Base-by-base conservation (phyloP, 1,139 yeast species). In the Pichia sp. region DNA sequence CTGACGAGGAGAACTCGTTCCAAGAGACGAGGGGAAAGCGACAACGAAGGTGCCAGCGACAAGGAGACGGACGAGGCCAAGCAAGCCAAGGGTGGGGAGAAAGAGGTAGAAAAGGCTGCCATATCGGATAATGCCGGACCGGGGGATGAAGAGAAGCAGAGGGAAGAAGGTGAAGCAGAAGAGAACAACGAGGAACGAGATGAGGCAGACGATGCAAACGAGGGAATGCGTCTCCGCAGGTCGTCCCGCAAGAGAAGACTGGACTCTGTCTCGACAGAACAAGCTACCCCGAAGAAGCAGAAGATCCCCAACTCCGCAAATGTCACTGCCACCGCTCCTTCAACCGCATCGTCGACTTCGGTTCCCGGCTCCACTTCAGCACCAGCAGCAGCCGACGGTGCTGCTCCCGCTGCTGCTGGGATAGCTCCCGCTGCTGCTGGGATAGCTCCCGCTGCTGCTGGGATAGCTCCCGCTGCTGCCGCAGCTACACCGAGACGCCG, bases 1-100 rank as follows among this genome's bases (percentile, higher is more conserved):
- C 36, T 34, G 30, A 43, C 39, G 45, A 37, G 55, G 41, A 22
- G 57, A 37, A 41, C 50, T 30, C 48, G 53, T 12, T 43, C 51
- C 6, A 44, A 53, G 40, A 45, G 28, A 46, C 19, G 40, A 9
- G n/a, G 30, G 28, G 44, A 41, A 44, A 47, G 41, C n/a, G 42
- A 45, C 19, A 44, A 18, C 41, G 50, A 30, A 25, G 42, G 34
- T 43, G 37, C 39, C 19, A 45, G 48, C 4, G 44, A 41, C 3
- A 51, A 30, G 10, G 52, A 46, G 10, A 31, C 13, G 6, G 44
- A 36, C 30, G 22, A 12, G 2, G 34, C 16, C 25, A n/a, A 37
- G 13, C 47, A 41, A 41, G 34, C n/a, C 1, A 10, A 12, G 8
- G 41, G 37, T 37, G 37, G 13, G 7, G 30, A 8, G 13, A 36